Conservation (phyloP, 1,284 basidiomycete species). For the Malassezia sympodialis region DNA sequence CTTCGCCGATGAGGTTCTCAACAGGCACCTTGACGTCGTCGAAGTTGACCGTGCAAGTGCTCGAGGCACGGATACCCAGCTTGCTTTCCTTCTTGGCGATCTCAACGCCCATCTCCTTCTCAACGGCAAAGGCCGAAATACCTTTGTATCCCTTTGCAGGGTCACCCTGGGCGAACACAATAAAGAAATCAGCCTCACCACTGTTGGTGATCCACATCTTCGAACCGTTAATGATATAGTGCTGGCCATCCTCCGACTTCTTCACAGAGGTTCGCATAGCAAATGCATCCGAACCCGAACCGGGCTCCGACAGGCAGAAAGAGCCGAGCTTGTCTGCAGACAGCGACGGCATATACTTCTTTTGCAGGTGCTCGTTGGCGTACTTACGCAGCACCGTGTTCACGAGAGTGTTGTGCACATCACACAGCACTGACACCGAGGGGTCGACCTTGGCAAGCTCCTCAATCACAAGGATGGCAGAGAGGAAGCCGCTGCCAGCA, state of each 20-base stretch:
- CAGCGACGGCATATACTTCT: conserved; percentile 78
- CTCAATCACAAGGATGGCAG: conserved; percentile 91
- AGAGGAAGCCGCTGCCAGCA: conserved; percentile 80
- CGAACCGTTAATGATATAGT: conserved; percentile 76
- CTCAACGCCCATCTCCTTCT: conserved; percentile 90
- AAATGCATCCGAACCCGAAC: conserved; percentile 91
- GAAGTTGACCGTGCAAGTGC: conserved; percentile 89
- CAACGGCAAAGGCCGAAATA: conserved; percentile 92
- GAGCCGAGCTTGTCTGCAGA: conserved; percentile 74
- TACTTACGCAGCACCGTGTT: conserved; percentile 88
- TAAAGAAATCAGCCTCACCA: conserved; percentile 77
- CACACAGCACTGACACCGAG: conserved; percentile 88
- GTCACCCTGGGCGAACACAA: conserved; percentile 87
- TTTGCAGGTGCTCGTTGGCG: conserved; percentile 71
- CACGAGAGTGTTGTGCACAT: conserved; percentile 77
- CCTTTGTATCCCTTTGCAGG: conserved; percentile 95
- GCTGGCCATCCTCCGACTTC: conserved; percentile 60
- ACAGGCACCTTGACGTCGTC: conserved; percentile 86
- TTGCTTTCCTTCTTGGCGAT: conserved; percentile 99
- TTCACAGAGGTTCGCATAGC: conserved; percentile 86
- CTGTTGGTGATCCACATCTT: conserved; percentile 99
- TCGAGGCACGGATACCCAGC: conserved; percentile 91
- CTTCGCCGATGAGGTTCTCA: conserved; percentile 85
- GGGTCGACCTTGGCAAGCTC: conserved; percentile 94
- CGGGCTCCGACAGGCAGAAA: conserved; percentile 88